phyloP scores from a whole-genome alignment of 768 basidiomycete species.

The Suillus lakei region DNA sequence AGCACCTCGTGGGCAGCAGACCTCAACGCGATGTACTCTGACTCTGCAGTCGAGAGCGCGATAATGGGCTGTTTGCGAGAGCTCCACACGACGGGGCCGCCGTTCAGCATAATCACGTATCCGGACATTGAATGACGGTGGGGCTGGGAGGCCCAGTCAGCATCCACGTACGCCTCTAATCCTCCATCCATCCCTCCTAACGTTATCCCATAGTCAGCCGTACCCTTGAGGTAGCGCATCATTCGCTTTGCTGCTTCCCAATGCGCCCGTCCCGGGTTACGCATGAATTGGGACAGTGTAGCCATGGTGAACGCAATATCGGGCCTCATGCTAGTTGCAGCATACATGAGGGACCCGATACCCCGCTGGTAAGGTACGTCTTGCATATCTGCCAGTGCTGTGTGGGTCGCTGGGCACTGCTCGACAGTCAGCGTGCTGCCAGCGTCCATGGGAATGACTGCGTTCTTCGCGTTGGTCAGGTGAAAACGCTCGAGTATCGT shows the following conservation, averaged over 20 bases:
- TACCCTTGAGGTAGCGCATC: slow-evolving; percentile 15
- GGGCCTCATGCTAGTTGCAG: slow-evolving; percentile 35
- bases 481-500: slow-evolving; percentile 26
- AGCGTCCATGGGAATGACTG: slow-evolving; percentile 26
- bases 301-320: slow-evolving; percentile 38
- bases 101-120: slow-evolving; percentile 26
- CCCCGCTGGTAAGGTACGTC: slow-evolving; percentile 33
- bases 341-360: slow-evolving; percentile 40
- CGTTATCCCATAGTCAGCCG: slow-evolving; percentile 1
- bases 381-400: slow-evolving; percentile 24
- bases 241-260: slow-evolving; percentile 13
- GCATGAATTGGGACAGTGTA: neutral
- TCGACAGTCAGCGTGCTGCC: slow-evolving; percentile 9
- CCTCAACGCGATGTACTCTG: too few relatives aligned
- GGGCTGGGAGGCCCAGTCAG: slow-evolving; percentile 30
- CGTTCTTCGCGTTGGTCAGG: slow-evolving; percentile 24
- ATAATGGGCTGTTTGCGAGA: too few relatives aligned
- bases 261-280: neutral
- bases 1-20: too few relatives aligned
- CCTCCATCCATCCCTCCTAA: neutral
- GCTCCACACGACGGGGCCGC: slow-evolving; percentile 18
- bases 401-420: slow-evolving; percentile 13
- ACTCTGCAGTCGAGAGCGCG: too few relatives aligned
- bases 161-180: slow-evolving; percentile 24
- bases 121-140: slow-evolving; percentile 31